phyloP scores from a whole-genome alignment of 2,329 filamentous ascomycete species.

The Pseudopyrenochaeta lycopersici region DNA sequence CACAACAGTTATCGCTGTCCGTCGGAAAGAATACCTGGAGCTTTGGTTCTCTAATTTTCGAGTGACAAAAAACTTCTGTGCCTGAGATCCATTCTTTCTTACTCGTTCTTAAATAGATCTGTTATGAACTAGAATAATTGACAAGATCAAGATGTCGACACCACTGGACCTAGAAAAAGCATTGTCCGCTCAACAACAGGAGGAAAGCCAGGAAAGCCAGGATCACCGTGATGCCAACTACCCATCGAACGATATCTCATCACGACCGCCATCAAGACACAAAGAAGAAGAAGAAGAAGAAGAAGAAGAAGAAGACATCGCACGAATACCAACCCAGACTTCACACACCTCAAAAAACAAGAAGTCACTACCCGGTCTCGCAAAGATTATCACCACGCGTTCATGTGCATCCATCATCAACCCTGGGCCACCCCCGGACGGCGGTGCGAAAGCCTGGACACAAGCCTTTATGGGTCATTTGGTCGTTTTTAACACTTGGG shows the following conservation, averaged over 20 bases:
- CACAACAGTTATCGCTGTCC: constrained; percentile 2
- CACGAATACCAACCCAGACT: constrained; percentile 21
- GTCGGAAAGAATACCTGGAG: constrained; percentile 17
- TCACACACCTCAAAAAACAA: constrained; percentile 20
- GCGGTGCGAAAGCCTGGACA: constrained; percentile 49
- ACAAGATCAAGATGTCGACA: constrained; percentile 2
- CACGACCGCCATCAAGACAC: background rate
- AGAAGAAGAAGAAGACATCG: constrained; percentile 17
- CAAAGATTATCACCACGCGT: constrained; percentile 38
- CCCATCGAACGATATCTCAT: constrained; percentile 7
- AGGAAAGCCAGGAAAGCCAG: background rate
- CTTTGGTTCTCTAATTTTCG: background rate
- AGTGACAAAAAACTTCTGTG: background rate
- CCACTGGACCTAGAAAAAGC: constrained; percentile 27
- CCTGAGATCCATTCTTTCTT: background rate
- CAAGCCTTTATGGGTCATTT: constrained; percentile 49
- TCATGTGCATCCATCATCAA: constrained; percentile 45
- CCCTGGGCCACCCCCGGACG: constrained; percentile 50
- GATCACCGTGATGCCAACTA: background rate
- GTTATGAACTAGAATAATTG: background rate
- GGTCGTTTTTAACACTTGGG: constrained; percentile 50
- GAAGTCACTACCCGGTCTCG: constrained; percentile 20
- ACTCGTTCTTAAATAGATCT: too few species aligned
- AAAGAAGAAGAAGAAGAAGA: constrained; percentile 9
- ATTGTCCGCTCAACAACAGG: background rate